Conservation (phyloP, 305 asterid species). For the Fraxinus paxiana region DNA sequence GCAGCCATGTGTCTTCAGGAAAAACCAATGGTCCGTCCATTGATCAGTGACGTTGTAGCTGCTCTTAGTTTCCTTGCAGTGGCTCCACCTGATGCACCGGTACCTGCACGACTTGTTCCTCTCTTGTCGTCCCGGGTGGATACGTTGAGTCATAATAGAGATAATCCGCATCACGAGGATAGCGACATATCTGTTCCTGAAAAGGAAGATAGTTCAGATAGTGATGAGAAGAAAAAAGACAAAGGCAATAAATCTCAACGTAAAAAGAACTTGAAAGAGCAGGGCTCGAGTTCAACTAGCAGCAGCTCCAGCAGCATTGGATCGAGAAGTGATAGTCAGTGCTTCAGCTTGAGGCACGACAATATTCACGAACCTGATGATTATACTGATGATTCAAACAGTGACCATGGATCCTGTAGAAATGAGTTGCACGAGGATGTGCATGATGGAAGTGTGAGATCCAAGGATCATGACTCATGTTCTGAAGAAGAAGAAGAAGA, state of each 20-base stretch:
- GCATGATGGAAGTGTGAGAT: background rate
- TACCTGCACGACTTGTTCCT: slow-evolving; percentile 41
- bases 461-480: background rate
- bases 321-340: slow-evolving; percentile 5
- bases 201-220: slow-evolving; percentile 11
- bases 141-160: background rate
- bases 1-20: slow-evolving; percentile 59
- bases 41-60: slow-evolving; percentile 43
- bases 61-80: slow-evolving; percentile 42
- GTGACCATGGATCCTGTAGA: slow-evolving; percentile 4
- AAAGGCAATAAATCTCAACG: background rate
- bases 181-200: background rate
- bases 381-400: slow-evolving; percentile 7
- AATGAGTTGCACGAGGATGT: background rate
- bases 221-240: background rate
- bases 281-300: slow-evolving; percentile 11
- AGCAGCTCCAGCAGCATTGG: slow-evolving; percentile 16
- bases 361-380: slow-evolving; percentile 14
- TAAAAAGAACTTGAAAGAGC: background rate
- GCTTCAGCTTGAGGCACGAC: slow-evolving; percentile 19
- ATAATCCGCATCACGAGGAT: background rate
- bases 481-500: background rate
- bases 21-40: slow-evolving; percentile 51
- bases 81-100: slow-evolving; percentile 46
- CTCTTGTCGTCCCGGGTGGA: slow-evolving; percentile 35